Evolutionary conservation across 2,329 filamentous ascomycete species (phyloP).

Genomic region (Calonectria ilicicola): DNA sequence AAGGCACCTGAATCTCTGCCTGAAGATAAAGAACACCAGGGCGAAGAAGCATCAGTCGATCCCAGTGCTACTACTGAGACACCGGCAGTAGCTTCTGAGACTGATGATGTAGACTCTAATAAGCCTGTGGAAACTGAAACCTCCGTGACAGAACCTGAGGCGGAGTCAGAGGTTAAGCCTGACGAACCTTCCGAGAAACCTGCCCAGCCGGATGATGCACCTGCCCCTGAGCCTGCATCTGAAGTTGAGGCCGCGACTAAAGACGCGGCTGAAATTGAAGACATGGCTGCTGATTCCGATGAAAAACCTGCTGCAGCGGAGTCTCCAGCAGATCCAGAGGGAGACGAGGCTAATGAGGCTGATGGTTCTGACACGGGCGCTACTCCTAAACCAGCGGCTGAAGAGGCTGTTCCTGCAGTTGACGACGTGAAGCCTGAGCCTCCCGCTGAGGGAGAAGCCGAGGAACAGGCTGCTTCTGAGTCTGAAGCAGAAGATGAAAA

Average conservation of each 20-base stretch:
- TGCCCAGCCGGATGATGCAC: not conserved
- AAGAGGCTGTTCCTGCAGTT: not conserved
- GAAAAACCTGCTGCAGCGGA: constrained; percentile 21
- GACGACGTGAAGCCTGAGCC: not conserved
- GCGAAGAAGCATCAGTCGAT: constrained; percentile 11
- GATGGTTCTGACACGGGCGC: not conserved
- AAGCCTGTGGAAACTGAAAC: constrained; percentile 11
- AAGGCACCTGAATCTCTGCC: constrained; percentile 10
- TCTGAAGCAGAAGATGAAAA: not conserved
- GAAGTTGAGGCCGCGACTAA: constrained; percentile 11
- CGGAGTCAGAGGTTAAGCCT: constrained; percentile 8
- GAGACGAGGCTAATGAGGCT: constrained; percentile 8
- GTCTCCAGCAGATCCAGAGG: not conserved
- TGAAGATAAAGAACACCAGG: constrained; percentile 12
- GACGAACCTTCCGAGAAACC: not conserved
- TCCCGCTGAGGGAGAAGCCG: not conserved
- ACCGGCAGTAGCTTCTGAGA: constrained; percentile 1
- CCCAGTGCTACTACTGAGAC: constrained; percentile 6
- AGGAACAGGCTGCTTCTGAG: constrained; percentile 7
- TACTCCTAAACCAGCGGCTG: not conserved
- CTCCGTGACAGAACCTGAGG: not conserved
- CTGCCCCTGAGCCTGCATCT: constrained; percentile 9
- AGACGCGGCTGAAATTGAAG: constrained; percentile 9
- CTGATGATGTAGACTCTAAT: constrained; percentile 9
- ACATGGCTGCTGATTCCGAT: constrained; percentile 8